These are phyloP conservation scores for Tubosaeta sp. DNA, from an alignment of 768 basidiomycete genomes.

Conservation along the genomic window DNA sequence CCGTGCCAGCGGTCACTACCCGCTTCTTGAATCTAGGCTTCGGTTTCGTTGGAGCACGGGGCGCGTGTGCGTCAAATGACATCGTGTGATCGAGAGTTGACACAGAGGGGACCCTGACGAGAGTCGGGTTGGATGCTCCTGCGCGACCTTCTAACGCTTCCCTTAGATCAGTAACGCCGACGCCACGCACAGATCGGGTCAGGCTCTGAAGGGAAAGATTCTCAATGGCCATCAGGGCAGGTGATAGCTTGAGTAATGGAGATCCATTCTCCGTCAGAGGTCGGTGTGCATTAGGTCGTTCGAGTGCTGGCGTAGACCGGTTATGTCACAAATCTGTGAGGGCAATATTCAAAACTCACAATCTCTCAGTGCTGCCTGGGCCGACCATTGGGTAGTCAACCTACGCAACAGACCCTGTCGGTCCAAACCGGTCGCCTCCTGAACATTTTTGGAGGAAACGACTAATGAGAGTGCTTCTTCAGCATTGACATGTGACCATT, in stretches of 20 bases:
- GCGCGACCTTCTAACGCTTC: conserved; percentile 85
- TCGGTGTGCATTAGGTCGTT: conserved; percentile 51
- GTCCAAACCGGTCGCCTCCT: conserved; percentile 63
- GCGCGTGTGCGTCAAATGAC: conserved; percentile 39
- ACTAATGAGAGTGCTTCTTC: conserved; percentile 55
- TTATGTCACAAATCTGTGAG: conserved; percentile 11
- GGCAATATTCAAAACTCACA: conserved; percentile 46
- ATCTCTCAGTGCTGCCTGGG: conserved; percentile 67
- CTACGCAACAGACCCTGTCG: conserved; percentile 49
- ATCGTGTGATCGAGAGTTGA: conserved; percentile 73
- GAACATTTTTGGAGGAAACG: conserved; percentile 48
- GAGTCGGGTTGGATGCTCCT: conserved; percentile 74
- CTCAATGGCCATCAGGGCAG: conserved; percentile 86
- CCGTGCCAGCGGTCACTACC: conserved; percentile 46
- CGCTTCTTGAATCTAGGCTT: conserved; percentile 56
- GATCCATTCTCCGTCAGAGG: conserved; percentile 66
- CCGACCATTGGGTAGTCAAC: conserved; percentile 63
- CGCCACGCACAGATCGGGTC: conserved; percentile 69
- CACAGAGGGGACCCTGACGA: conserved; percentile 65
- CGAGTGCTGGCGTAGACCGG: conserved; percentile 41
- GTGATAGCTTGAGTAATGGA: conserved; percentile 75
- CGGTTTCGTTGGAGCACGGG: conserved; percentile 45
- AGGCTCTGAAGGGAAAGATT: conserved; percentile 86
- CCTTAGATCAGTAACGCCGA: conserved; percentile 84
- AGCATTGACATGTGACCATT: conserved; percentile 43